A percentile compares a stretch with the other conserved stretches of the same genome.
These are phyloP conservation scores for Hansenula lynferdii DNA, from an alignment of 1,139 yeast genomes.

Conservation along the genomic window DNA sequence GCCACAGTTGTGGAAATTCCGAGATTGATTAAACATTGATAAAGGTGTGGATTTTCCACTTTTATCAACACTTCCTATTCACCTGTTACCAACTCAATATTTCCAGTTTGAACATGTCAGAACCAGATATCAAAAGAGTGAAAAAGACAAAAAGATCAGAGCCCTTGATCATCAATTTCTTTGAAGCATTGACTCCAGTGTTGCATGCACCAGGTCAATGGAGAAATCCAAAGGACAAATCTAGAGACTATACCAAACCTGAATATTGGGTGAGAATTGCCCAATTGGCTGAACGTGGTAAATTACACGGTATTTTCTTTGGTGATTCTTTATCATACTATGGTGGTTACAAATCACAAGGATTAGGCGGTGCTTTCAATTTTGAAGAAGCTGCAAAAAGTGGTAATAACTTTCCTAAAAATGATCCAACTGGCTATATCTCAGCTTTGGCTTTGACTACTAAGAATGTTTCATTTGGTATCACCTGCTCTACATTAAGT, in stretches of 20 bases:
- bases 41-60: neutral
- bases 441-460: constrained; percentile 40
- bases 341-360: constrained; percentile 32
- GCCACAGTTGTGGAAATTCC: neutral
- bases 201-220: constrained; percentile 36
- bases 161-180: constrained; percentile 12
- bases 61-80: neutral
- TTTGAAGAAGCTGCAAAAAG: constrained; percentile 34
- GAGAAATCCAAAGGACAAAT: constrained; percentile 39
- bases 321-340: constrained; percentile 45
- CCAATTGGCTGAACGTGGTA: constrained; percentile 39
- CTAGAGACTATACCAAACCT: constrained; percentile 31
- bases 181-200: constrained; percentile 26
- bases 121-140: neutral
- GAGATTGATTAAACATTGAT: neutral
- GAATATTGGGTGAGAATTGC: constrained; percentile 44
- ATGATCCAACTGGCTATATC: constrained; percentile 38
- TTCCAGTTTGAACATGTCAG: neutral
- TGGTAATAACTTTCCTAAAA: constrained; percentile 40
- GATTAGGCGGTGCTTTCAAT: constrained; percentile 30
- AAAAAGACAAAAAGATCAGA: constrained; percentile 1
- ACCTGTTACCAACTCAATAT: neutral
- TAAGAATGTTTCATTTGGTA: constrained; percentile 34
- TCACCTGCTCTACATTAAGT: constrained; percentile 39
- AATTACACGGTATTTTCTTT: constrained; percentile 39